These are phyloP conservation scores for Cyberlindnera nakhonratchasimensis DNA, from an alignment of 805 yeast species.

Conservation along the genomic window DNA sequence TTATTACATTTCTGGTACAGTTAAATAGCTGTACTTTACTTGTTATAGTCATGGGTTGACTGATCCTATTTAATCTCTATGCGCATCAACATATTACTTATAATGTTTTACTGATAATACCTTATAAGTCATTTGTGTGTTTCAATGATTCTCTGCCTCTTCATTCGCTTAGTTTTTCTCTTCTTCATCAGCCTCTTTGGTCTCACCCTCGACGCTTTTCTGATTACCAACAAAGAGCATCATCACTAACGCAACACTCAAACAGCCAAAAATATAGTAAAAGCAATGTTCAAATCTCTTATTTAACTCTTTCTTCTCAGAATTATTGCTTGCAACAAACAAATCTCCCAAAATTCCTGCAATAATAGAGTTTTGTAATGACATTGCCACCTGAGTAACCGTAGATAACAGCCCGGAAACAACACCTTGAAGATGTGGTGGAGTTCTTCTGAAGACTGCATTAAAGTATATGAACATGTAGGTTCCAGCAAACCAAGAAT, in stretches of 20 bases:
- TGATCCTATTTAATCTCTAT: too few species aligned
- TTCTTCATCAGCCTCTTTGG: neutral
- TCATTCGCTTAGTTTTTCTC: neutral
- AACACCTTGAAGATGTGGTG: neutral
- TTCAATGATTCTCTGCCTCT: too few species aligned
- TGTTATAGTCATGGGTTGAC: too few species aligned
- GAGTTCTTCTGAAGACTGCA: neutral
- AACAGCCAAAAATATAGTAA: conserved; percentile 7
- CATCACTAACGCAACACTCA: conserved; percentile 2
- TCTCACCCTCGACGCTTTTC: conserved; percentile 5
- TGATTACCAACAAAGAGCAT: conserved; percentile 12
- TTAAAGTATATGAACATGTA: neutral
- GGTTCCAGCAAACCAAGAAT: neutral
- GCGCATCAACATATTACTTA: too few species aligned
- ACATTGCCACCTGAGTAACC: neutral
- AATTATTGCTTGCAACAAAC: too few species aligned
- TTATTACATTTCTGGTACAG: too few species aligned
- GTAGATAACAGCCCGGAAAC: neutral
- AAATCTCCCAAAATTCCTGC: too few species aligned
- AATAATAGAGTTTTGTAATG: too few species aligned
- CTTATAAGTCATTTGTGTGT: too few species aligned
- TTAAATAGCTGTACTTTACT: too few species aligned
- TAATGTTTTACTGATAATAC: too few species aligned
- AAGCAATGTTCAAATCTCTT: neutral
- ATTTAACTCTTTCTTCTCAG: conserved; percentile 9